phyloP scores from a whole-genome alignment of 129 eudicot species.

The Flaveria linearis region DNA sequence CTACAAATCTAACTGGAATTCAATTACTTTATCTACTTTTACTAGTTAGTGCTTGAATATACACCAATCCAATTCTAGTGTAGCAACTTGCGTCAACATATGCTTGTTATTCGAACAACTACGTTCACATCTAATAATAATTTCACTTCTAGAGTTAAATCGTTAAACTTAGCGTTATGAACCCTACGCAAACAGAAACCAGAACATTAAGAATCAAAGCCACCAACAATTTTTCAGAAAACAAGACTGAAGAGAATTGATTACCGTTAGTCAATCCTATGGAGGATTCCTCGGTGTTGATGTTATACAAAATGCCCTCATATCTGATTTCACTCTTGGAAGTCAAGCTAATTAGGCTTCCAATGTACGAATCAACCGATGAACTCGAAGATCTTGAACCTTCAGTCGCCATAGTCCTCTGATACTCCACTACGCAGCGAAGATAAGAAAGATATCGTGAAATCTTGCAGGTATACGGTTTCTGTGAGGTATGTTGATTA shows the following conservation, averaged over 20 bases:
- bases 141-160: background rate
- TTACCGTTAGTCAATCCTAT: constrained; percentile 67
- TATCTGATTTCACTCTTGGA: constrained; percentile 81
- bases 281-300: constrained; percentile 62
- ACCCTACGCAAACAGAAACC: background rate
- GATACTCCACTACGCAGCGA: background rate
- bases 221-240: background rate
- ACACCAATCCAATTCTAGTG: constrained; percentile 2
- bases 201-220: background rate
- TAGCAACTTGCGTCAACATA: background rate
- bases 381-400: constrained; percentile 24
- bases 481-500: no score
- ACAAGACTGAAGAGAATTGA: background rate
- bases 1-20: background rate
- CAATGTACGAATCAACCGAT: constrained; percentile 60
- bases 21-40: constrained; percentile 9
- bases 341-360: constrained; percentile 71
- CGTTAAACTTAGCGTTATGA: background rate
- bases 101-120: background rate
- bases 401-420: constrained; percentile 19
- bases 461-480: background rate
- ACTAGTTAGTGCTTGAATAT: background rate
- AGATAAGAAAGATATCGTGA: background rate
- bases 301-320: constrained; percentile 63
- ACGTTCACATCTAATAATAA: background rate